Conservation (phyloP, 2,329 filamentous ascomycete species). For the Chalara sp. region DNA sequence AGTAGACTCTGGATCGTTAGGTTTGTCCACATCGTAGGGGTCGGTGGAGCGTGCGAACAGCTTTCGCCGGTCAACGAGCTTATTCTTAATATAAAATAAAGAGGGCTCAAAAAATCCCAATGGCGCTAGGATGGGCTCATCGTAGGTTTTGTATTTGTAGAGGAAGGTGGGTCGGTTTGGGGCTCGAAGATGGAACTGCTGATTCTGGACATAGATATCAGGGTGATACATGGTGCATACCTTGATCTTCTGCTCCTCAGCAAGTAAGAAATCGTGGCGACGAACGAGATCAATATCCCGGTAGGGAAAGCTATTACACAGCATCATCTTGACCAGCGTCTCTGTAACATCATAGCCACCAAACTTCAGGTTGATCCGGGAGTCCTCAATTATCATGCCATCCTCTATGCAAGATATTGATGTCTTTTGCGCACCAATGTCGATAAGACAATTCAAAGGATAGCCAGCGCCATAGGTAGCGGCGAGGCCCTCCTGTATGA, state of each 20-base stretch:
- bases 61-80: conserved; percentile 72
- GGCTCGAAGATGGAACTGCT: conserved; percentile 84
- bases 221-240: conserved; percentile 87
- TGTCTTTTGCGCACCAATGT: conserved; percentile 95
- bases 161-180: conserved; percentile 85
- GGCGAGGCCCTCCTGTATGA: conserved; percentile 93
- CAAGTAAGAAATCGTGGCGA: conserved; percentile 86
- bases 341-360: conserved; percentile 91
- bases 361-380: conserved; percentile 88
- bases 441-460: conserved; percentile 88
- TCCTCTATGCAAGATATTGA: conserved; percentile 96
- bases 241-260: conserved; percentile 92
- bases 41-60: conserved; percentile 86
- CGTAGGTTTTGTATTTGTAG: conserved; percentile 94
- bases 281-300: conserved; percentile 85
- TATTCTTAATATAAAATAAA: conserved; percentile 77
- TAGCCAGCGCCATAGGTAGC: conserved; percentile 94
- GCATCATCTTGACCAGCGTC: conserved; percentile 95
- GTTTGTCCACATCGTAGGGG: conserved; percentile 78
- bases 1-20: conserved; percentile 81
- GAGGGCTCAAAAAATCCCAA: conserved; percentile 90
- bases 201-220: conserved; percentile 81
- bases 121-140: conserved; percentile 88
- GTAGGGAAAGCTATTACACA: conserved; percentile 93
- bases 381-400: conserved; percentile 90